phyloP scores from a whole-genome alignment of 2,329 filamentous ascomycete species.

The Septoria linicola region DNA sequence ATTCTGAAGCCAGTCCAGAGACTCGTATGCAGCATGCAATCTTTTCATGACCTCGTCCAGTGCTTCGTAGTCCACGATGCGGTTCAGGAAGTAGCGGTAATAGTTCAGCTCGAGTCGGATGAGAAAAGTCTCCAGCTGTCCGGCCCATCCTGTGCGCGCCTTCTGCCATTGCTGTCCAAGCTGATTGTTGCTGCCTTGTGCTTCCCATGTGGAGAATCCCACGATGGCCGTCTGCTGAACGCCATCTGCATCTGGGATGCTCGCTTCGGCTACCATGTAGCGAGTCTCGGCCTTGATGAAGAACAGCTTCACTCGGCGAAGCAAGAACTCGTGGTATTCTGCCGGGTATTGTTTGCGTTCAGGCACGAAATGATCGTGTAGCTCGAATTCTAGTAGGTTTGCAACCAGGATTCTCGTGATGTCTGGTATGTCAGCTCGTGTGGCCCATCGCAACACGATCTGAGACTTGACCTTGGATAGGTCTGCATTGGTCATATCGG shows the following conservation, averaged over 20 bases:
- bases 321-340: constrained; percentile 23
- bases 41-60: constrained; percentile 13
- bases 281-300: constrained; percentile 21
- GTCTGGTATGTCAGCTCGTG: constrained; percentile 20
- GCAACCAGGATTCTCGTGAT: constrained; percentile 17
- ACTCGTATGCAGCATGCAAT: constrained; percentile 18
- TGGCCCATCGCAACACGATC: constrained; percentile 24
- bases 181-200: constrained; percentile 18
- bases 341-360: constrained; percentile 11
- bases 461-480: constrained; percentile 1
- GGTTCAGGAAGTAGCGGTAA: constrained; percentile 23
- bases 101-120: constrained; percentile 17
- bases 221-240: constrained; percentile 17
- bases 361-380: constrained; percentile 24
- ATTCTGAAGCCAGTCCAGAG: constrained; percentile 8
- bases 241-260: constrained; percentile 1
- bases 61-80: constrained; percentile 21
- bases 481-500: no score
- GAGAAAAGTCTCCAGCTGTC: constrained; percentile 12
- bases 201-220: constrained; percentile 25
- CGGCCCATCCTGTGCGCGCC: constrained; percentile 7
- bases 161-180: constrained; percentile 17
- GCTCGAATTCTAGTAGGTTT: constrained; percentile 18
- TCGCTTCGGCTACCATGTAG: constrained; percentile 25
- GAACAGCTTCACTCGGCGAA: constrained; percentile 22